phyloP scores from a whole-genome alignment of 176 grass and related monocot genomes.

The Carex parvula region DNA sequence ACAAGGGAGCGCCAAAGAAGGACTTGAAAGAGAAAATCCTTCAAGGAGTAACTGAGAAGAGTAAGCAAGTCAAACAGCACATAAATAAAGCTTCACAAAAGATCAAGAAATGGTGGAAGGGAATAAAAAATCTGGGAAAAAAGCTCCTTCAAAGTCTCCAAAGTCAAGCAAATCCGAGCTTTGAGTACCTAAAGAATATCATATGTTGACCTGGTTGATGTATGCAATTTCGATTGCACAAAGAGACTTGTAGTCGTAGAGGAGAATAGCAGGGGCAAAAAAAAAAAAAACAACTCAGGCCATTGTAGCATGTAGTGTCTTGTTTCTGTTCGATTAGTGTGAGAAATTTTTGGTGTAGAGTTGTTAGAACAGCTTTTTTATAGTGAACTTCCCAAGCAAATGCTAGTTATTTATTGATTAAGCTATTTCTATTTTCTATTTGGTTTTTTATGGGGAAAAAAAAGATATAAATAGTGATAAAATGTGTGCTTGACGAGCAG shows the following conservation, averaged over 20 bases:
- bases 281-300: neutral
- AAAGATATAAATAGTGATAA: no score
- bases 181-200: conserved; percentile 28
- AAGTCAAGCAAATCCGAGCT: conserved; percentile 64
- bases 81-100: conserved; percentile 56
- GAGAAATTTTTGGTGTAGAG: neutral
- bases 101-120: conserved; percentile 79
- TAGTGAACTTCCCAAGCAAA: neutral
- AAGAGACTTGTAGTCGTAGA: neutral
- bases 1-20: conserved; percentile 55
- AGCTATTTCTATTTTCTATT: neutral
- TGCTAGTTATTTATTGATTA: neutral
- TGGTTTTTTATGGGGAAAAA: no score
- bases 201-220: neutral
- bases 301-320: conserved; percentile 1
- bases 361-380: neutral
- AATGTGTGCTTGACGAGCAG: no score
- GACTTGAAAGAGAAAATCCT: conserved; percentile 63
- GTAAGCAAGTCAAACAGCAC: conserved; percentile 64
- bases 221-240: neutral
- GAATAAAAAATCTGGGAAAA: conserved; percentile 44
- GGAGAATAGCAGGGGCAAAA: neutral
- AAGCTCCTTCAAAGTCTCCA: conserved; percentile 30
- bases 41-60: conserved; percentile 43
- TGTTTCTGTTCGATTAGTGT: neutral